These are phyloP conservation scores for Ogataea trehaloabstinens DNA, from an alignment of 805 yeast genomes.

Conservation along the genomic window DNA sequence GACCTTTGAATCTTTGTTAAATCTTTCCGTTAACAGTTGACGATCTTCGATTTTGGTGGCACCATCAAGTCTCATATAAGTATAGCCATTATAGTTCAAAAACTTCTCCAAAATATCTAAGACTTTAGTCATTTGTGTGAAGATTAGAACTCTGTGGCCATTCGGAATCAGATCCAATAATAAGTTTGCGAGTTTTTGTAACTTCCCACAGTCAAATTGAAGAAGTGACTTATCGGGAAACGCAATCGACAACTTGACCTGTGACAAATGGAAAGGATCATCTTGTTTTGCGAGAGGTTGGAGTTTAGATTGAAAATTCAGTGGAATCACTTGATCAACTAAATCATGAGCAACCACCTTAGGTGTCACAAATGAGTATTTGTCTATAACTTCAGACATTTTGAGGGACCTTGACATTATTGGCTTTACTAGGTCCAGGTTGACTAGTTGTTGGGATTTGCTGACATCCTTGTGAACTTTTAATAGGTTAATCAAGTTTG, in stretches of 20 bases:
- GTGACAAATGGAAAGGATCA: constrained; percentile 74
- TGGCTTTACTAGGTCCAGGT: constrained; percentile 40
- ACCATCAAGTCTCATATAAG: constrained; percentile 95
- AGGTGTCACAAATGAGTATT: constrained; percentile 87
- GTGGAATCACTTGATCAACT: constrained; percentile 50
- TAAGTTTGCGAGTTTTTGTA: constrained; percentile 77
- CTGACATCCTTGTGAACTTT: constrained; percentile 27
- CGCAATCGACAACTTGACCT: constrained; percentile 84
- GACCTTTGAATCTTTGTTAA: constrained; percentile 79
- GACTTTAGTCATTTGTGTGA: constrained; percentile 98
- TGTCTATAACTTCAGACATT: constrained; percentile 57
- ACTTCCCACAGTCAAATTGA: constrained; percentile 95
- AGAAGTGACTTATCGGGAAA: constrained; percentile 92
- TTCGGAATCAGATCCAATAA: constrained; percentile 74
- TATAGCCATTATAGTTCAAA: constrained; percentile 88
- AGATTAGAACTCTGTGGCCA: constrained; percentile 92
- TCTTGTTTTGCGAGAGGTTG: constrained; percentile 26
- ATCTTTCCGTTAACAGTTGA: constrained; percentile 88
- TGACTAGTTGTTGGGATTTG: constrained; percentile 26
- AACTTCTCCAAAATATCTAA: constrained; percentile 91
- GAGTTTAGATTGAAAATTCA: constrained; percentile 30
- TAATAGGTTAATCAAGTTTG: constrained; percentile 47
- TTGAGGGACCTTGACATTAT: constrained; percentile 36
- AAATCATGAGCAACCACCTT: constrained; percentile 74
- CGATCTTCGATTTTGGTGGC: constrained; percentile 97